Evolutionary conservation across 495 filamentous ascomycete genomes (phyloP), one percentile per base, ranked within the genome.

Genomic region (Penicillium coffeae): DNA sequence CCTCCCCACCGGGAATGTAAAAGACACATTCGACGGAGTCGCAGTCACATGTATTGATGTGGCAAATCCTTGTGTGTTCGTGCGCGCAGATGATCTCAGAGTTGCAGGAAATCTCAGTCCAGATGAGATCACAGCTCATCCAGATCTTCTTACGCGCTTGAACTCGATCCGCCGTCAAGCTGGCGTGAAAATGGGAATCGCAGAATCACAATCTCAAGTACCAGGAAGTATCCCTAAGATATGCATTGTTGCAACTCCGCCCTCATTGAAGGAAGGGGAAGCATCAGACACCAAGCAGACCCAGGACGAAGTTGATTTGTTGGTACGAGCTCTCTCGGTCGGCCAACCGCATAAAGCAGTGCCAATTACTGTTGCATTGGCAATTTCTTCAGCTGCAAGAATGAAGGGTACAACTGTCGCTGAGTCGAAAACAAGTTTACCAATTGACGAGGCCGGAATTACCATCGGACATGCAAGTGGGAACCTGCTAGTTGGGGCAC

Each of bases 221-320:
- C 77, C 77, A 0, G 70, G 78, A 36, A 82, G 79, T 50, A 72
- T 86, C 3, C 85, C 85, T 0, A 88, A 87, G 69, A 80, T 90
- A 14, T 75, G 81, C 3, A 50, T 88, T 7, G 70, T 89, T 0
- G 80, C 80, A 18, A 45, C 61, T 3, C 66, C 76, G 22, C 38
- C 18, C 3, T 51, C 44, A 12, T 33, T 34, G 1, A 41, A 19
- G 1, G 49, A 58, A 33, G 47, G 15, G 6, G 51, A 64, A 16
- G 45, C 34, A 38, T 32, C 30, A 3, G 42, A 56, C 38, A 48
- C 38, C 37, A 55, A 56, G 7, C 55, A 62, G 33, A 60, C 60
- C 3, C 44, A 58, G 34, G 37, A 13, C 2, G 21, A 64, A 9
- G 58, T 66, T 4, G 72, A 82, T 56, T 54, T 84, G 13, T 62